Base-by-base conservation (phyloP, 345 rosid species). In the Camelina laxa region DNA sequence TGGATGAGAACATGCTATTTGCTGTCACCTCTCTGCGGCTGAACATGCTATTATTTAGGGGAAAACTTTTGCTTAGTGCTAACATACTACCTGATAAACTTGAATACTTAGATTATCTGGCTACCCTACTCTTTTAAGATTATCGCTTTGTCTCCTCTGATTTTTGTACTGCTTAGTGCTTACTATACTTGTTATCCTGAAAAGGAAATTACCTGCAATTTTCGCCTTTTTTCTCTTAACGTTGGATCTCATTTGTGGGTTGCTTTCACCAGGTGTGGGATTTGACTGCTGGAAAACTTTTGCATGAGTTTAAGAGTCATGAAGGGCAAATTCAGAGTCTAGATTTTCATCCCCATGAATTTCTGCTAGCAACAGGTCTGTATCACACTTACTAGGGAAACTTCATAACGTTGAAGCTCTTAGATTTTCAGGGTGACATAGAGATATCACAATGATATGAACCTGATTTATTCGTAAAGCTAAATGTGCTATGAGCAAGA, bases 261-360 rank as follows among this genome's bases (percentile, higher is more conserved):
- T 70, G 44, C 69, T 33, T 65, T 68, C 20, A 69, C 79, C 77
- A 96, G 99, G 88, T 92, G 12, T 96, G 99, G 99, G 99, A 96
- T 81, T 85, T 96, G 85, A 96, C 99, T 65, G 99, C 99, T 76
- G 99, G 99, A 78, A 96, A 96, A 82, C 82, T 96, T 69, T 77
- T 96, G 85, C 98, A 96, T 53, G 99, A 96, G 74, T 96, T 96
- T 80, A 96, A 92, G 84, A 68, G 70, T 75, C 98, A 92, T 70
- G 99, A 96, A 73, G 98, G 99, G 74, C 88, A 88, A 80, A 79
- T 96, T 84, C 91, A 91, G 81, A 86, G 96, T 85, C 83, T 96
- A 81, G 99, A 96, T 86, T 96, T 96, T 74, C 99, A 96, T 84
- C 99, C 99, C 49, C 86, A 91, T 16, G 98, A 96, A 71, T 96